A percentile compares a stretch with the other conserved stretches of the same genome.
These are phyloP conservation scores for Linnemannia exigua DNA, from an alignment of 192 early-diverging fungal species.

Conservation along the genomic window DNA sequence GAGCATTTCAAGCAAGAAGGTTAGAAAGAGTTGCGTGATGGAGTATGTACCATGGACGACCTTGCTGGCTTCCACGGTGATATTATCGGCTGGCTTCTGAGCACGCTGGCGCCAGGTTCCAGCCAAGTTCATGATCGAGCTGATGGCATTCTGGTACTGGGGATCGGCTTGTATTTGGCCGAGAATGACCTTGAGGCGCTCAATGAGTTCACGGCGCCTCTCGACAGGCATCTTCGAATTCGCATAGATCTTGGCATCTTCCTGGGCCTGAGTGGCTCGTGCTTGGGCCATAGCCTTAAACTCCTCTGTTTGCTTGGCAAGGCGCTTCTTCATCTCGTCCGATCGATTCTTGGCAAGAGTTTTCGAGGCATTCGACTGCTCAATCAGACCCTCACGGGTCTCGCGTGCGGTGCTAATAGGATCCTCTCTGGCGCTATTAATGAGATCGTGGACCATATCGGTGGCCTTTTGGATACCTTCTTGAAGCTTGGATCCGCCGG, in stretches of 20 bases:
- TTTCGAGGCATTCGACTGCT: neutral
- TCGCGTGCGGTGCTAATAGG: slow-evolving; percentile 11
- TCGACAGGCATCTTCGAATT: slow-evolving; percentile 44
- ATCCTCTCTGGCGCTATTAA: slow-evolving; percentile 12
- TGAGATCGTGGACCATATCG: neutral
- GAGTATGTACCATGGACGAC: slow-evolving; percentile 12
- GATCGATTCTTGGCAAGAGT: slow-evolving; percentile 7
- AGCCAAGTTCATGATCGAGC: slow-evolving; percentile 40
- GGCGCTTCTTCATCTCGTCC: slow-evolving; percentile 1
- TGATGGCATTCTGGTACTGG: slow-evolving; percentile 58
- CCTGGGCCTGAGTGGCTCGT: slow-evolving; percentile 8
- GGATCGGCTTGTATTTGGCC: slow-evolving; percentile 57
- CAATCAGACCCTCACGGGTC: neutral
- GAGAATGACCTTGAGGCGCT: slow-evolving; percentile 47
- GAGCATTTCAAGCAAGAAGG: no score
- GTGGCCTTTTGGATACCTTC: slow-evolving; percentile 18
- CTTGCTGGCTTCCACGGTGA: slow-evolving; percentile 27
- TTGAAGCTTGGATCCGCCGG: slow-evolving; percentile 16
- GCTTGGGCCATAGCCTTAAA: slow-evolving; percentile 15
- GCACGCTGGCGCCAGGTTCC: slow-evolving; percentile 49
- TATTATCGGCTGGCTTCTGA: neutral
- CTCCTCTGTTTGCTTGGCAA: slow-evolving; percentile 7
- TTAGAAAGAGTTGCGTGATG: no score
- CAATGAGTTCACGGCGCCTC: slow-evolving; percentile 38
- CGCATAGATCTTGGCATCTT: slow-evolving; percentile 32